A percentile compares a stretch with the other conserved stretches of the same genome.
Evolutionary conservation across 768 basidiomycete genomes (phyloP).

Genomic region (Lentinula lateritia): DNA sequence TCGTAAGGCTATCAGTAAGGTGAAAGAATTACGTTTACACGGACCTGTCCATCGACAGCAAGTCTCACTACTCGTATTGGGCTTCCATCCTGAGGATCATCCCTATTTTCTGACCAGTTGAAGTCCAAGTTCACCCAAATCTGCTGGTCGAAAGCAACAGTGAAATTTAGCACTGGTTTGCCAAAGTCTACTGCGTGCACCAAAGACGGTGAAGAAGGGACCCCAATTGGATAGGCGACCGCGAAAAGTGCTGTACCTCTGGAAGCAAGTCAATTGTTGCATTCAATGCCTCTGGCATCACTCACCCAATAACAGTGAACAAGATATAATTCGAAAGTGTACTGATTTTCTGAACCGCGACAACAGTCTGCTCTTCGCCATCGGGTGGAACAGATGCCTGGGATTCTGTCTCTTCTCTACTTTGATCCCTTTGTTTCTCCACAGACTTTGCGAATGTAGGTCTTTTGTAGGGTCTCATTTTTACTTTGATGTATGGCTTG

Average conservation of each 20-base stretch:
- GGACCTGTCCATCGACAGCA: conserved; percentile 11
- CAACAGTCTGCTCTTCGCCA: conserved; percentile 23
- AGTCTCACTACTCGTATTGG: conserved; percentile 12
- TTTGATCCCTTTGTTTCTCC: conserved; percentile 13
- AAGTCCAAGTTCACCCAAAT: conserved; percentile 38
- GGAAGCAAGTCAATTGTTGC: conserved; percentile 4
- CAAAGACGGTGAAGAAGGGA: conserved; percentile 11
- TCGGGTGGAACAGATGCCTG: background rate
- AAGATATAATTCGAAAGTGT: conserved; percentile 44
- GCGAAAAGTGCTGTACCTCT: conserved; percentile 70
- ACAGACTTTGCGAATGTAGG: conserved; percentile 15
- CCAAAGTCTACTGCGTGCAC: conserved; percentile 45
- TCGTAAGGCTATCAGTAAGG: background rate
- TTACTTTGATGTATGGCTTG: conserved; percentile 39
- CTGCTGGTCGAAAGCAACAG: conserved; percentile 25
- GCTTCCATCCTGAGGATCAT: conserved; percentile 14
- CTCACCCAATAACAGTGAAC: conserved; percentile 74
- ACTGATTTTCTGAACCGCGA: conserved; percentile 55
- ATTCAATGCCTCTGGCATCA: background rate
- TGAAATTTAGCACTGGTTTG: conserved; percentile 58
- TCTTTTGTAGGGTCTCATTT: conserved; percentile 25
- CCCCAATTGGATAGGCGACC: conserved; percentile 25
- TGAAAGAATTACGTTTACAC: background rate
- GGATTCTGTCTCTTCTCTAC: conserved; percentile 8
- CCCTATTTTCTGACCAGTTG: conserved; percentile 37